phyloP scores from a whole-genome alignment of 768 basidiomycete genomes.

The Boletus rufocinnamomeus region DNA sequence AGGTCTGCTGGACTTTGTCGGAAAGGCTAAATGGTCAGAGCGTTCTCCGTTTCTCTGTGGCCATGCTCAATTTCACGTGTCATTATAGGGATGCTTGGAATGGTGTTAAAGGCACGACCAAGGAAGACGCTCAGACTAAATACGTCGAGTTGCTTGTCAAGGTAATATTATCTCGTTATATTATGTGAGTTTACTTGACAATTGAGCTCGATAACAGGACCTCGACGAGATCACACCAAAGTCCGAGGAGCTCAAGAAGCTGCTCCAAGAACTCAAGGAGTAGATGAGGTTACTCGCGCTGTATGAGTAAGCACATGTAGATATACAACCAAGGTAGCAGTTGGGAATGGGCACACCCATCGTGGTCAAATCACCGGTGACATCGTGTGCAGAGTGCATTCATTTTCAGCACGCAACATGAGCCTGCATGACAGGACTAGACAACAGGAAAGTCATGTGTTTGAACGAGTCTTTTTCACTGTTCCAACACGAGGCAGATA shows the following conservation, averaged over 20 bases:
- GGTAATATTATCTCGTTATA: conserved; percentile 43
- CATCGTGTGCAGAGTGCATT: conserved; percentile 11
- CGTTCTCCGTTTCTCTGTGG: conserved; percentile 7
- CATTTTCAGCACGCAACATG: background rate
- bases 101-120: conserved; percentile 62
- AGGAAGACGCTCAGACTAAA: conserved; percentile 67
- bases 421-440: conserved; percentile 1
- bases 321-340: background rate
- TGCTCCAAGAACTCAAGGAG: conserved; percentile 62
- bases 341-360: background rate
- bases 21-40: conserved; percentile 84
- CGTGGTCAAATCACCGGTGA: conserved; percentile 2
- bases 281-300: conserved; percentile 11
- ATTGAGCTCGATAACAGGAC: conserved; percentile 43
- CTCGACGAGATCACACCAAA: conserved; percentile 49
- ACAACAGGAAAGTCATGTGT: conserved; percentile 2
- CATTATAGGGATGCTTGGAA: conserved; percentile 83
- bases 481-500: conserved; percentile 31
- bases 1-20: conserved; percentile 81
- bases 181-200: background rate
- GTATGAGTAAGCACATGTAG: conserved; percentile 12
- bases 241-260: conserved; percentile 51
- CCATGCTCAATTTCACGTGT: background rate
- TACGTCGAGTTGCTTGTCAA: conserved; percentile 77
- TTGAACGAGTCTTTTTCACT: background rate